Evolutionary conservation across 257 asterid genomes (phyloP).

Genomic region (Datura wrightii): DNA sequence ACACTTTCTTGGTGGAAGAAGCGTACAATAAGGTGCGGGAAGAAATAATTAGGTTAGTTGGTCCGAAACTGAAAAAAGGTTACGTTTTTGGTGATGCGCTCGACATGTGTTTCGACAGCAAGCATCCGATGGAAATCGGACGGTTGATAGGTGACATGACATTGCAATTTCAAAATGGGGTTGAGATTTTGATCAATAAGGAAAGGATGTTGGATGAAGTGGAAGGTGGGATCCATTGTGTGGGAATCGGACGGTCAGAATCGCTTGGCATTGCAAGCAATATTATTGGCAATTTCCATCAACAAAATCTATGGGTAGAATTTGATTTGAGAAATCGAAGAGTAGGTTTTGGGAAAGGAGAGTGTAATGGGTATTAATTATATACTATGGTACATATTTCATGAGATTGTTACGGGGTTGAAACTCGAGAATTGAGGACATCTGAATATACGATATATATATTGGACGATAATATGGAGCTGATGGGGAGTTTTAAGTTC

Average conservation of each 20-base stretch:
- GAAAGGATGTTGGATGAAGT: conserved; percentile 65
- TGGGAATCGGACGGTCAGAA: conserved; percentile 77
- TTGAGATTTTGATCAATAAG: conserved; percentile 51
- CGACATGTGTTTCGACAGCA: conserved; percentile 81
- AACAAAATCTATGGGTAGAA: conserved; percentile 86
- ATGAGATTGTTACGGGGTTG: neutral
- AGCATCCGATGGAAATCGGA: conserved; percentile 45
- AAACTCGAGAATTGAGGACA: neutral
- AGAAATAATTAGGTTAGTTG: conserved; percentile 58
- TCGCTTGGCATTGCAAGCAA: conserved; percentile 67
- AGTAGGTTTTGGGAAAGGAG: conserved; percentile 76
- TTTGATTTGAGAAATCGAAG: conserved; percentile 61
- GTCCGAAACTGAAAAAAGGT: conserved; percentile 59
- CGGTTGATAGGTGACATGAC: conserved; percentile 65
- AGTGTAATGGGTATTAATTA: conserved; percentile 33
- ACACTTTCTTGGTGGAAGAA: conserved; percentile 71
- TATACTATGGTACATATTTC: conserved; percentile 18
- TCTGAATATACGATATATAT: neutral
- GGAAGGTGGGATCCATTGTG: conserved; percentile 67
- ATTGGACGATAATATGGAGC: neutral
- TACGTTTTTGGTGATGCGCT: conserved; percentile 63
- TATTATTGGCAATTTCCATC: conserved; percentile 84
- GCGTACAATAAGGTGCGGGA: conserved; percentile 67
- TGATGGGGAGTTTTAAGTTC: neutral
- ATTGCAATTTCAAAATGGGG: conserved; percentile 66